Base-by-base conservation (phyloP, 148 eudicot genomes). In the Euryodendron excelsum region DNA sequence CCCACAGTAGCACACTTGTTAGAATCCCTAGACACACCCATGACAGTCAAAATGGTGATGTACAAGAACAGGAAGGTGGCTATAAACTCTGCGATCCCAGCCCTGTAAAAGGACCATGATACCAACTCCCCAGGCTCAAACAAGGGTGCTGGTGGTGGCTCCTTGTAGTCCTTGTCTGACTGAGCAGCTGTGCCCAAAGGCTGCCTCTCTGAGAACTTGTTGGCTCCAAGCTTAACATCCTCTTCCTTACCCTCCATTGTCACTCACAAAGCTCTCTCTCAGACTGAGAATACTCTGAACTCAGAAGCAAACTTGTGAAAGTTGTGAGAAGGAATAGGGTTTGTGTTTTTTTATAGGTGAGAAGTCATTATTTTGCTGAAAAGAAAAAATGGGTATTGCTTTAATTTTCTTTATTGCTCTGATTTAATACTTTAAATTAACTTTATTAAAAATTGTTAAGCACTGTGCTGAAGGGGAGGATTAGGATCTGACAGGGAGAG, bases 81-180 rank as follows among this genome's bases (percentile, higher is more conserved):
- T 8, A 86, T 76, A 71, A 86, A 86, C 82, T 86, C 88, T 3
- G 88, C 89, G 37, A 86, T 86, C 2, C 89, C 86, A 59, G 88
- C 88, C 63, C 88, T 83, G 86, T 84, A 86, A 39, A 86, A 86
- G 8, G 88, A 86, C 88, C 88, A 86, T 62, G 88, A 86, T 10
- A 60, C 17, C 3, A 86, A 68, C 84, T 86, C 88, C 28, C 83
- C 88, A 13, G 84, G 80, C 82, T 86, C 88, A 58, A 83, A 83
- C 73, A 86, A 60, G 7, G 88, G 88, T 5, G 88, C 88, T 52
- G 88, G 82, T 37, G 88, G 88, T 79, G 88, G 78, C 82, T 86
- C 88, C 74, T 84, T 79, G 86, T 87, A 87, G 83, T 87, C 89
- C 76, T 87, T 87, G 65, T 78, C 81, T 31, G 80, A 65, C 73